A percentile compares a stretch with the other conserved stretches of the same genome.
Evolutionary conservation across 2,329 filamentous ascomycete species (phyloP).

Genomic region (Zymoseptoria tritici): DNA sequence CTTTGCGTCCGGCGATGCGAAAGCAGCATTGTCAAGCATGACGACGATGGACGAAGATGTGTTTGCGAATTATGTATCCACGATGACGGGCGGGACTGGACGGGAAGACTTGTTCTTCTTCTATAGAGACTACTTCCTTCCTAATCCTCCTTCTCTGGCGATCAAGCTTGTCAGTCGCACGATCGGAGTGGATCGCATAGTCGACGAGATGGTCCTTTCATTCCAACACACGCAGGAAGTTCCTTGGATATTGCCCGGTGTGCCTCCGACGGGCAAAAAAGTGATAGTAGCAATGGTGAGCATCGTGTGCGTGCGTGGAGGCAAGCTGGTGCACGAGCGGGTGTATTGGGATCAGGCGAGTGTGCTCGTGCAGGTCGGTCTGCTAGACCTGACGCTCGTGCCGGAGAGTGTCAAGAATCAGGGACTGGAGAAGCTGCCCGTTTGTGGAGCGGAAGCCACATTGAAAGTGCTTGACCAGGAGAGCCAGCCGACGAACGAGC

Average conservation of each 20-base stretch:
- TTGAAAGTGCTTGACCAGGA: conserved; percentile 36
- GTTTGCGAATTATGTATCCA: conserved; percentile 35
- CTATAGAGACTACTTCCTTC: conserved; percentile 51
- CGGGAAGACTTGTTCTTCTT: conserved; percentile 40
- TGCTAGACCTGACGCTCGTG: conserved; percentile 48
- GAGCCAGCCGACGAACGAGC: conserved; percentile 34
- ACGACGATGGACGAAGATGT: conserved; percentile 15
- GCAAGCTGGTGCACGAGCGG: conserved; percentile 49
- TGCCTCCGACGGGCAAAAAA: conserved; percentile 48
- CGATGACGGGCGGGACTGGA: conserved; percentile 38
- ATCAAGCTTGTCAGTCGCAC: conserved; percentile 50
- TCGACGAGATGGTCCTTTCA: conserved; percentile 50
- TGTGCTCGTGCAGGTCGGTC: conserved; percentile 49
- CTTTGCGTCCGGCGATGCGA: conserved; percentile 21
- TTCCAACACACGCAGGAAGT: conserved; percentile 52
- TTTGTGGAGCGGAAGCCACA: conserved; percentile 35
- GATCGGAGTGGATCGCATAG: conserved; percentile 49
- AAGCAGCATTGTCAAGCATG: conserved; percentile 26
- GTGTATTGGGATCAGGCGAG: conserved; percentile 55
- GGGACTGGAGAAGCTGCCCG: conserved; percentile 36
- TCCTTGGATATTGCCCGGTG: conserved; percentile 51
- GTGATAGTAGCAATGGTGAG: conserved; percentile 51
- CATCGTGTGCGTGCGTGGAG: conserved; percentile 47
- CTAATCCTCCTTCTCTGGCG: conserved; percentile 45
- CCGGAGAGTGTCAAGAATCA: conserved; percentile 37